Evolutionary conservation across 352 stramenopile genomes (phyloP), one percentile per base, ranked within the genome.

Genomic region (Blastocystis sp.): DNA sequence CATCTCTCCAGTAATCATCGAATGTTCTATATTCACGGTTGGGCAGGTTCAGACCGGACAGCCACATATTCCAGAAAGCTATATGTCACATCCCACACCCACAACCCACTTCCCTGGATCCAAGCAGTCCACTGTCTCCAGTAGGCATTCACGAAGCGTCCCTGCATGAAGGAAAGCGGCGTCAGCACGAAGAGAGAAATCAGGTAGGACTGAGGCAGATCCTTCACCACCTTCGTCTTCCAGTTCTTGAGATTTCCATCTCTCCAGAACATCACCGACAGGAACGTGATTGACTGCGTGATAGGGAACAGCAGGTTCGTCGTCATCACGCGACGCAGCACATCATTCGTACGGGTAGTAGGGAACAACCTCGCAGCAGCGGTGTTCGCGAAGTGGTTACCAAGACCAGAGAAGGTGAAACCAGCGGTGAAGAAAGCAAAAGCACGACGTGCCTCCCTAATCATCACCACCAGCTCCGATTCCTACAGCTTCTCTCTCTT

Each of bases 11-110:
- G 61, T 84, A 84, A 28, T 84, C 74, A 56, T 84, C 74, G 52
- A 84, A 84, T 10, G 74, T 84, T n/a, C 52, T 34, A 59, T 84
- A 84, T 10, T 84, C 74, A 69, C 74, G 74, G n/a, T 84, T 84
- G 2, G 74, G 74, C 41, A 84, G 40, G 41, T 84, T 84, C 14
- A 84, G 74, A 59, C 74, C 74, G 48, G 74, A 84, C 53, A 84
- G 61, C 74, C 74, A 84, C 74, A 84, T 84, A 84, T 84, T 84
- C 74, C 74, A 84, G 21, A 41, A 84, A 38, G 74, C 74, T 84
- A 84, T 17, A 19, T 3, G 34, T 84, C 2, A 84, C 1, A 23
- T 9, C 38, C 34, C n/a, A 41, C 9, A n/a, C 2, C 19, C 10
- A 69, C n/a, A 1, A 52, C 74, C 2, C 66, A 84, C 74, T 84